A percentile compares a stretch with the other conserved stretches of the same genome.
These are phyloP conservation scores for Galerina sulciceps DNA, from an alignment of 768 basidiomycete species.

Conservation along the genomic window DNA sequence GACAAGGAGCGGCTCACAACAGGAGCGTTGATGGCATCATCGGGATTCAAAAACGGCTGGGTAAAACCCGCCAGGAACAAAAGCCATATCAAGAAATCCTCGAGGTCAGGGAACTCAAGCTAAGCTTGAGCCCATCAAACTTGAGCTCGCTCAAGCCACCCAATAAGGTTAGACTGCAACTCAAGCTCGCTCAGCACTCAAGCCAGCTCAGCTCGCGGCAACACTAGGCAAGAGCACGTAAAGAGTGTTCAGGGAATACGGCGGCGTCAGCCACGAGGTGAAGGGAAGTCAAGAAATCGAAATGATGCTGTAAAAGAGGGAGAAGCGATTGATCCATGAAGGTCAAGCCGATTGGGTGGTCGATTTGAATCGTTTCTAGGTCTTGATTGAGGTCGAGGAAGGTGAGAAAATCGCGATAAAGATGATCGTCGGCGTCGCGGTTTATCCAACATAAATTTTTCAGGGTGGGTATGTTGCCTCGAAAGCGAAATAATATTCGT, in stretches of 20 bases:
- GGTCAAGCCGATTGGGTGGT: conserved; percentile 7
- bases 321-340: conserved; percentile 23
- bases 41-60: no score
- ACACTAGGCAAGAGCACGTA: conserved; percentile 12
- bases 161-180: no score
- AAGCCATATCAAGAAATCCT: no score
- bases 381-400: conserved; percentile 31
- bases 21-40: no score
- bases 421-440: neutral
- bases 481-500: conserved; percentile 5
- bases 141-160: no score
- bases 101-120: no score
- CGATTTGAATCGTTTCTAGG: conserved; percentile 25
- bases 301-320: conserved; percentile 17
- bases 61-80: no score
- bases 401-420: conserved; percentile 17
- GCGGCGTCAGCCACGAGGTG: conserved; percentile 24
- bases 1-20: no score
- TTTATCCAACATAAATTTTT: conserved; percentile 26
- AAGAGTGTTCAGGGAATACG: conserved; percentile 19
- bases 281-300: conserved; percentile 26
- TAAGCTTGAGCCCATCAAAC: no score
- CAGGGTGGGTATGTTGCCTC: conserved; percentile 27
- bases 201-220: neutral
- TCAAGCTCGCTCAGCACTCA: no score